Percentiles rank a stretch among this genome's conserved stretches.
These are phyloP conservation scores for Spencermartinsiella ligniputridi DNA, from an alignment of 1,139 yeast species.

Conservation along the genomic window DNA sequence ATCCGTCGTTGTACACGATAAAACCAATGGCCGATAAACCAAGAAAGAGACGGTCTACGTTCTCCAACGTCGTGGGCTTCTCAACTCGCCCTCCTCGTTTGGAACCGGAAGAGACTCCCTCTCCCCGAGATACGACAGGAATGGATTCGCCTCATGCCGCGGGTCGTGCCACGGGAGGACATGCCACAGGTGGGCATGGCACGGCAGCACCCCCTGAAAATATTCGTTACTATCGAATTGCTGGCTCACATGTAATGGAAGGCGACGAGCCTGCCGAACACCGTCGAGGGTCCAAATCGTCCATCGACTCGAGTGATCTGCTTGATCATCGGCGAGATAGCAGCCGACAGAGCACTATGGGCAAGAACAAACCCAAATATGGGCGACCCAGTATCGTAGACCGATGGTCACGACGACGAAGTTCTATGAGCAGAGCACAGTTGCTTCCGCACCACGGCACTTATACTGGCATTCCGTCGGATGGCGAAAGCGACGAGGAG, in stretches of 20 bases:
- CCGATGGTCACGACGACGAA: conserved; percentile 22
- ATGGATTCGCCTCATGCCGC: conserved; percentile 4
- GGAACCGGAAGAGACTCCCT: conserved; percentile 4
- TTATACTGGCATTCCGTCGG: background rate
- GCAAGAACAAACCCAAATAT: conserved; percentile 5
- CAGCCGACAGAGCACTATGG: background rate
- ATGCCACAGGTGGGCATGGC: conserved; percentile 1
- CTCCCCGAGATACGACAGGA: conserved; percentile 2
- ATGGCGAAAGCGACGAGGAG: conserved; percentile 3
- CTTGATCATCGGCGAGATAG: conserved; percentile 15
- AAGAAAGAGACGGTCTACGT: conserved; percentile 20
- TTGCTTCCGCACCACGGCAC: conserved; percentile 4
- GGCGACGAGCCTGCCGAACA: conserved; percentile 13
- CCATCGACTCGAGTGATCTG: conserved; percentile 12
- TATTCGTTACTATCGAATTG: conserved; percentile 12
- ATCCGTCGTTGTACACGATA: too few species aligned
- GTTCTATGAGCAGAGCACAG: conserved; percentile 17
- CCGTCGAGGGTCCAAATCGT: conserved; percentile 7
- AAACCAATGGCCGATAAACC: conserved; percentile 6
- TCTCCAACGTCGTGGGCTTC: conserved; percentile 17
- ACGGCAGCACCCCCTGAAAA: conserved; percentile 7
- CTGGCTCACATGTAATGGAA: conserved; percentile 12
- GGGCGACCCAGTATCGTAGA: conserved; percentile 17
- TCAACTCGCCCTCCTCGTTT: conserved; percentile 2
- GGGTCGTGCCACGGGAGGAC: conserved; percentile 3